Evolutionary conservation across 441 rosid species (phyloP), one percentile per base, ranked within the genome.

Genomic region (Adansonia rubrostipa): DNA sequence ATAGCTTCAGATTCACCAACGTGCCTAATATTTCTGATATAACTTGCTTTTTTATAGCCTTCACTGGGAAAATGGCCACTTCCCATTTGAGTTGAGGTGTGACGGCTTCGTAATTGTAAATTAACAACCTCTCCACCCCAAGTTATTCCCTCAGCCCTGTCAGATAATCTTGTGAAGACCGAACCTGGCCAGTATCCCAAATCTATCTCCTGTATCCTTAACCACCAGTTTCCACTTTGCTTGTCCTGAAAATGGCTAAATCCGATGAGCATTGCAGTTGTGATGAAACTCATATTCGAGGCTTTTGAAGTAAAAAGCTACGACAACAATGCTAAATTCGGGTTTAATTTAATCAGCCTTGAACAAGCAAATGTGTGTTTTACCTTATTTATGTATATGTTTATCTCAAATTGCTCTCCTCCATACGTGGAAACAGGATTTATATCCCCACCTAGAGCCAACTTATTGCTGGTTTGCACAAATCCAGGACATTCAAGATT

Each of bases 171-270:
- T 19, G 76, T 77, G 36, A 83, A 83, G 14, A 83, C 17, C 2
- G 73, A 36, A 19, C 69, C 8, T 36, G 86, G 87, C 86, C 84
- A 85, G 2, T 83, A 85, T 17, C 89, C 89, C 15, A 84, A 0
- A 6, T 40, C 33, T 33, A 13, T 3, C 9, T 13, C 28, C 47
- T 14, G 11, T 3, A 50, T 1, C 40, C n/a, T 28, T 17, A 79
- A 40, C 85, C 85, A 80, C 87, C 84, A 84, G 15, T 82, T 75
- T 53, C 88, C 78, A 66, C 45, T 78, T 3, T 2, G 5, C 22
- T 56, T n/a, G 22, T 80, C 80, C 83, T 82, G 75, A 64, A 72
- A 69, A 69, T 24, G 36, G 53, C 33, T 51, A 1, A 63, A 63
- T 63, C 68, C 17, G 44, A 4, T 40, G 5, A 40, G 44, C 44